Base-by-base conservation (phyloP, 1,284 basidiomycete genomes). In the Fomitopsis betulina region DNA sequence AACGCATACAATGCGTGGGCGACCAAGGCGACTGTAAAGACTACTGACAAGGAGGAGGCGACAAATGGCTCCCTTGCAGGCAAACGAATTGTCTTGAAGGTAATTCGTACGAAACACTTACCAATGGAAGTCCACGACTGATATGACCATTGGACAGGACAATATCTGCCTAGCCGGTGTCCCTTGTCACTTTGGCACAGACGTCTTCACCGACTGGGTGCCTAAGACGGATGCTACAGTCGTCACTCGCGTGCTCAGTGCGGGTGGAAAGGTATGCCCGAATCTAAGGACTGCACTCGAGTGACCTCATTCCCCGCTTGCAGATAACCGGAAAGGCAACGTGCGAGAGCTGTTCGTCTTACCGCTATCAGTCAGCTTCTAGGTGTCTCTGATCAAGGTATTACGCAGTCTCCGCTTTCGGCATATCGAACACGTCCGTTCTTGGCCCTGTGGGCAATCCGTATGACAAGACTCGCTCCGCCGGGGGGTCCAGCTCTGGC, bases 401-500 rank as follows among this genome's bases (percentile, higher is more conserved):
- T 12, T 19, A 35, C 33, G 3, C 32, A 66, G 71, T 77, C 60
- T 76, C 72, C 30, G 71, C 74, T 17, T 75, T 72, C 50, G 70
- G 70, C 5, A 68, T 68, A 2, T 78, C 76, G 1, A 74, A 74
- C 62, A 73, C 74, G 33, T 68, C 77, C 7, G 70, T 69, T 12
- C 69, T 67, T 19, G 75, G 76, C 0, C 75, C 74, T 8, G 76
- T 81, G 3, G 71, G 77, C 56, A 80, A 81, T 57, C 75, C 76
- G 3, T 75, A 74, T 60, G 78, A 75, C 9, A 61, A 63, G 15
- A 78, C 78, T 1, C 79, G 77, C 56, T 76, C 74, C 13, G 68
- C 76, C 8, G 79, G 78, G 12, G 80, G 79, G 0, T 77, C 75
- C 10, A 75, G 72, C 49, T 78, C 76, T 15, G 80, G 80, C 3